Base-by-base conservation (phyloP, 371 early-diverging fungal genomes). In the Syncephalis fuscata region DNA sequence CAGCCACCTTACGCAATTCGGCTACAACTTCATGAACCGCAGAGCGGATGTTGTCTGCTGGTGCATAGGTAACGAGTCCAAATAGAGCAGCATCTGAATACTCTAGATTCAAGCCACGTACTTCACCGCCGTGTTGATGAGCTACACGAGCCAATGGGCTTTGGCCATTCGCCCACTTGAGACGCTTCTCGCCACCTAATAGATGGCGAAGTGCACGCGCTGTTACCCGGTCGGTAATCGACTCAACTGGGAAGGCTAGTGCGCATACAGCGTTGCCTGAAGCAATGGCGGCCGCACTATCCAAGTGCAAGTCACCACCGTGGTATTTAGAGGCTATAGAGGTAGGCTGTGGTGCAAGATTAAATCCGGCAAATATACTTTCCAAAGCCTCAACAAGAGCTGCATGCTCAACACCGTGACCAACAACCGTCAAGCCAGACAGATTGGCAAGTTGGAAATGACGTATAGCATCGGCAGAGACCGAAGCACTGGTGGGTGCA, bases 61-160 rank as follows among this genome's bases (percentile, higher is more conserved):
- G 74, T 39, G 82, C 76, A 39, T 77, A 65, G 25, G 80, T 73
- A 48, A 80, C 67, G 51, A 94, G 63, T 54, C 92, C 97, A 57
- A 94, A 79, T 47, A 96, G 72, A 54, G 89, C 92, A 49, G 92
- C 85, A 67, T 93, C 94, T 19, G 89, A 80, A 76, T 93, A 93
- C 24, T 82, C 71, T 49, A 76, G 64, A 65, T 81, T 77, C 71
- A 96, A 91, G 39, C 91, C 79, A 56, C 75, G 63, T 50, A 85
- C 68, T 32, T 64, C 43, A 47, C 79, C 63, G 27, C 63, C 59
- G 25, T 70, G 59, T 63, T 71, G 65, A 55, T 72, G 61, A 46
- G 85, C 74, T 38, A 79, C 68, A 49, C 71, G 67, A 48, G 81
- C 69, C 45, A 92, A 72, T 20, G 82, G 71, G 40, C 82, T 77